Evolutionary conservation across 1,139 yeast species (phyloP), one percentile per base, ranked within the genome.

Genomic region (Yamadazyma atlantica): DNA sequence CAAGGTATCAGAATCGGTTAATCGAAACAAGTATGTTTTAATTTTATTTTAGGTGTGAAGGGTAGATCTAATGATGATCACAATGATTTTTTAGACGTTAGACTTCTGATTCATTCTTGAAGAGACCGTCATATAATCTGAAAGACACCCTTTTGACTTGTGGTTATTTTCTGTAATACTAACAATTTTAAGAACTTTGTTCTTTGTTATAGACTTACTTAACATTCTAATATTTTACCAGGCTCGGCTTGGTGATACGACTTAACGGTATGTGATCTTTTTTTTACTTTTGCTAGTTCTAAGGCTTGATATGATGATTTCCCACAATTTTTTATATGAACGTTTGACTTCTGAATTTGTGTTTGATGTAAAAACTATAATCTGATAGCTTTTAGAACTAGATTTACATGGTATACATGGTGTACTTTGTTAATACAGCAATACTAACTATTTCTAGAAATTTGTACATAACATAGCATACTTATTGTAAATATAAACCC

Each of bases 1-100:
- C 75, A 75, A 45, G 79, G 81, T 22, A 63, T 62, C 17, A 58
- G 64, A 16, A 54, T 70, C 32, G 75, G 73, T 3, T 68, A 50
- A 49, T 8, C 14, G 22, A 23, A 23, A 12, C 17, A 16, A 16
- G 30, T 28, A 28, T 28, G 29, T 26, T 14, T 28, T 28, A 15
- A 9, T 14, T 28, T 28, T 28, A 7, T 14, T 28, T 28, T 15
- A 15, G 16, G 30, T 10, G 9, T 19, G 19, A 29, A n/a, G 23
- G 17, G 22, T 4, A 6, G 10, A 29, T 40, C 36, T 36, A 13
- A 41, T 52, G 57, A 55, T 53, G 58, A 54, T 44, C 38, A 38
- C 42, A 39, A 39, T 31, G 29, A 31, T 40, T 42, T 38, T 39
- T 40, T 34, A 40, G 46, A 43, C 46, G 46, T 43, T 43, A 43